phyloP scores from a whole-genome alignment of 768 basidiomycete species.

The Tricholoma saponaceum region DNA sequence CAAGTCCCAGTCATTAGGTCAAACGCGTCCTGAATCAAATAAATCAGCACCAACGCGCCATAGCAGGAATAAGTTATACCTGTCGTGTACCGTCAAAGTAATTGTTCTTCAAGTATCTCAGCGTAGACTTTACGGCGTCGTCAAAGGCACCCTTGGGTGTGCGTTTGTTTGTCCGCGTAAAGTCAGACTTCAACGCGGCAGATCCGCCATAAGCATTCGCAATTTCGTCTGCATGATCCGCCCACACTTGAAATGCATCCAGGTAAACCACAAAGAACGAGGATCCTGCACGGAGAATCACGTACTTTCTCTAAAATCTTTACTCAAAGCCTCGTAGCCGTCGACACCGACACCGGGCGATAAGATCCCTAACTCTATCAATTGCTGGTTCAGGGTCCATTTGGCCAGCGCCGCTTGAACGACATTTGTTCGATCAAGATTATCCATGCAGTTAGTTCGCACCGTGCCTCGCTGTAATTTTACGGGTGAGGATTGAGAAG shows the following conservation, averaged over 20 bases:
- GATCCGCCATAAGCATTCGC: constrained; percentile 91
- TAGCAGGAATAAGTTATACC: constrained; percentile 29
- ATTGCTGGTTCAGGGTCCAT: constrained; percentile 75
- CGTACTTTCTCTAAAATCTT: constrained; percentile 86
- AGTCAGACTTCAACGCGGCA: constrained; percentile 94
- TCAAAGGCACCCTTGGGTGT: constrained; percentile 76
- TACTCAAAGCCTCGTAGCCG: constrained; percentile 73
- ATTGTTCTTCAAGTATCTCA: constrained; percentile 93
- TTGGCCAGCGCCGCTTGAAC: constrained; percentile 90
- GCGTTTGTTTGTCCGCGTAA: constrained; percentile 89
- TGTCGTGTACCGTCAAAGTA: constrained; percentile 94
- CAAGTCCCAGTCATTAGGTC: constrained; percentile 92
- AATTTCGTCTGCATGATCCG: constrained; percentile 91
- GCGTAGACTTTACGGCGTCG: constrained; percentile 80
- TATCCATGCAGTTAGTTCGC: constrained; percentile 98
- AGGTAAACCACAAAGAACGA: neutral
- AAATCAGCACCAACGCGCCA: neutral
- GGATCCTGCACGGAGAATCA: constrained; percentile 2
- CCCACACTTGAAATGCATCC: constrained; percentile 70
- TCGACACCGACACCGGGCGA: constrained; percentile 71
- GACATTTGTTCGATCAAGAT: constrained; percentile 94
- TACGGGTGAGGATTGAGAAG: constrained; percentile 40
- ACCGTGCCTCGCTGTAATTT: constrained; percentile 72
- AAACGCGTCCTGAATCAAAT: constrained; percentile 72
- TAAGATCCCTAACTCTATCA: constrained; percentile 70